These are phyloP conservation scores for Pulveroboletus sp. DNA, from an alignment of 768 basidiomycete genomes.

Conservation along the genomic window DNA sequence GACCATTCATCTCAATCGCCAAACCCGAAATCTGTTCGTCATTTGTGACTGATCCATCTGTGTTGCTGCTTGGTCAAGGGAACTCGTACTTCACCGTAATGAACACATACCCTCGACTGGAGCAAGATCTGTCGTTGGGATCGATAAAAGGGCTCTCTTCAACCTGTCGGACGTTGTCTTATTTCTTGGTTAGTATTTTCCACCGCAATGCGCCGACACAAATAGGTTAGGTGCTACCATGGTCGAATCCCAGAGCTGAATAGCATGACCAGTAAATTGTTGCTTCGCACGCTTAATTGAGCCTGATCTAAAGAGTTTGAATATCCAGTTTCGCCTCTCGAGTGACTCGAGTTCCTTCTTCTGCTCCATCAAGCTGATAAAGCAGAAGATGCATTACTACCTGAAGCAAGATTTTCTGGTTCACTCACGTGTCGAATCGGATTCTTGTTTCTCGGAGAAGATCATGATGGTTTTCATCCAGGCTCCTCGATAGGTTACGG, in stretches of 20 bases:
- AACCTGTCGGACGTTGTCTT: conserved; percentile 5
- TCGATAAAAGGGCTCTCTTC: background rate
- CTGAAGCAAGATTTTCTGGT: background rate
- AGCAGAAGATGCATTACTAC: background rate
- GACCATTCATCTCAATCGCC: too few relatives aligned
- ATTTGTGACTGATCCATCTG: background rate
- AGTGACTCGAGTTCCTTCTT: background rate
- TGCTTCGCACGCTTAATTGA: background rate
- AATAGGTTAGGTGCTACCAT: background rate
- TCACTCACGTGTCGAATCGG: conserved; percentile 2
- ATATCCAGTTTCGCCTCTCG: background rate
- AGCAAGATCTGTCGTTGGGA: background rate
- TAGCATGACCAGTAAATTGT: background rate
- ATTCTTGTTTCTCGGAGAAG: background rate
- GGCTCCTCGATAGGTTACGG: background rate
- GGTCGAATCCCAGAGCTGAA: background rate
- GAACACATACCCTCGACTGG: background rate
- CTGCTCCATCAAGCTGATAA: background rate
- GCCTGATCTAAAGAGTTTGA: background rate
- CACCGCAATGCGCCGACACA: too few relatives aligned
- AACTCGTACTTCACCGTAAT: background rate
- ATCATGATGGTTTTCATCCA: background rate
- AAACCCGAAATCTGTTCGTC: background rate
- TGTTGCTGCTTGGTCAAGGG: background rate
- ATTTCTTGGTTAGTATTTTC: too few relatives aligned